Evolutionary conservation across 2,329 filamentous ascomycete genomes (phyloP).

Genomic region (Apiospora saccharicola): DNA sequence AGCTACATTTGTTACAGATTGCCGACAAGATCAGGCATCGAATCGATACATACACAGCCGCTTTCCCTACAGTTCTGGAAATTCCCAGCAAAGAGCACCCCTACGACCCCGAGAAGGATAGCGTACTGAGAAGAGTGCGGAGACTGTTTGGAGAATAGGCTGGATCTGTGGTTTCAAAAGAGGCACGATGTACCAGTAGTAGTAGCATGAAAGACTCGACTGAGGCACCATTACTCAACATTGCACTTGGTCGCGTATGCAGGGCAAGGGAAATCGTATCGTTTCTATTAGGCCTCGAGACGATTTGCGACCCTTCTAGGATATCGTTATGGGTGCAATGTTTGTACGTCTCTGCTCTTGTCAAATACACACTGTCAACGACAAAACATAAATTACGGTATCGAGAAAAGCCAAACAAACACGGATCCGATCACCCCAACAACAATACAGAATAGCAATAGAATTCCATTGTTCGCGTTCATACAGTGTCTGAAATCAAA

Average conservation of each 20-base stretch:
- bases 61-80: slow-evolving; percentile 95
- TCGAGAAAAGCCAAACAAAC: slow-evolving; percentile 3
- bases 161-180: no score
- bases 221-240: not conserved
- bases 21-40: slow-evolving; percentile 92
- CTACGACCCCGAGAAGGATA: slow-evolving; percentile 99
- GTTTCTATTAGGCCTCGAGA: not conserved
- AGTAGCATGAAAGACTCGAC: not conserved
- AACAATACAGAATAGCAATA: not conserved
- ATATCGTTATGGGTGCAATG: not conserved
- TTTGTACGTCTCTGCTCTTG: not conserved
- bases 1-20: slow-evolving; percentile 62
- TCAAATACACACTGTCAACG: not conserved
- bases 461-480: not conserved
- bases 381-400: not conserved
- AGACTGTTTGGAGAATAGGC: slow-evolving; percentile 72
- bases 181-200: not conserved
- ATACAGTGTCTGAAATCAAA: slow-evolving; percentile 8
- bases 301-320: not conserved
- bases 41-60: slow-evolving; percentile 90
- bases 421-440: not conserved
- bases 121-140: slow-evolving; percentile 86
- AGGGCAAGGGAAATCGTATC: not conserved
- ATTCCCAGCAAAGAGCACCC: slow-evolving; percentile 99
- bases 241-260: not conserved